A percentile compares a stretch with the other conserved stretches of the same genome.
Evolutionary conservation across 2,329 filamentous ascomycete genomes (phyloP).

Genomic region (Ceratocystis destructans): DNA sequence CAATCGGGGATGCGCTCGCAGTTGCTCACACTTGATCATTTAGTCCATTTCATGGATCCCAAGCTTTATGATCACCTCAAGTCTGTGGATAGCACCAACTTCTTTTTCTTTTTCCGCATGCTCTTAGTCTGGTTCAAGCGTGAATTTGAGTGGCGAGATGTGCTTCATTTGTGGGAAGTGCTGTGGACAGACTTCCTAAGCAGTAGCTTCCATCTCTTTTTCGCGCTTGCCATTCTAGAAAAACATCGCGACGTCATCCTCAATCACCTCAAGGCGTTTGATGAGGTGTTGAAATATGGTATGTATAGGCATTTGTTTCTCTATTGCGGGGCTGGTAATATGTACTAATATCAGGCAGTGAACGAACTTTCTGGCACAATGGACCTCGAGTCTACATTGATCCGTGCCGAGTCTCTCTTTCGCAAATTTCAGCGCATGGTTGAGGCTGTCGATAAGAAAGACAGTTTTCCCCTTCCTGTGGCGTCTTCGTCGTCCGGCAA

Average conservation of each 20-base stretch:
- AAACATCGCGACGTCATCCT: slow-evolving; percentile 96
- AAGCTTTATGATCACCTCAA: slow-evolving; percentile 84
- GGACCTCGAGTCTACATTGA: slow-evolving; percentile 72
- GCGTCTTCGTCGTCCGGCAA: slow-evolving; percentile 21
- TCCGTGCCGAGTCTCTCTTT: slow-evolving; percentile 80
- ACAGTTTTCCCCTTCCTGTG: slow-evolving; percentile 54
- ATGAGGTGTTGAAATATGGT: slow-evolving; percentile 95
- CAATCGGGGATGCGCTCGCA: slow-evolving; percentile 94
- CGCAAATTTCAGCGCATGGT: slow-evolving; percentile 76
- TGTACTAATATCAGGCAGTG: slow-evolving; percentile 39
- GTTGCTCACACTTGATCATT: slow-evolving; percentile 77
- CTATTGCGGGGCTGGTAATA: background rate
- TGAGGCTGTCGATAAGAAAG: slow-evolving; percentile 82
- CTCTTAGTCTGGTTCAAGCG: slow-evolving; percentile 97
- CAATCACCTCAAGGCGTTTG: slow-evolving; percentile 83
- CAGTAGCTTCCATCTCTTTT: slow-evolving; percentile 85
- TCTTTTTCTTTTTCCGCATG: slow-evolving; percentile 99
- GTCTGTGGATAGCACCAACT: slow-evolving; percentile 87
- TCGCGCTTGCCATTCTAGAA: slow-evolving; percentile 86
- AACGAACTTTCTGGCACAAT: slow-evolving; percentile 92
- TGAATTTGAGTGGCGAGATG: slow-evolving; percentile 81
- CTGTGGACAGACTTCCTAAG: slow-evolving; percentile 88
- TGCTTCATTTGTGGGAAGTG: slow-evolving; percentile 78
- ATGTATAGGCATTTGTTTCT: slow-evolving; percentile 27
- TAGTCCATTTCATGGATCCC: slow-evolving; percentile 93